These are phyloP conservation scores for Paramecium octaurelia DNA, from an alignment of 73 alveolate species.

Conservation along the genomic window DNA sequence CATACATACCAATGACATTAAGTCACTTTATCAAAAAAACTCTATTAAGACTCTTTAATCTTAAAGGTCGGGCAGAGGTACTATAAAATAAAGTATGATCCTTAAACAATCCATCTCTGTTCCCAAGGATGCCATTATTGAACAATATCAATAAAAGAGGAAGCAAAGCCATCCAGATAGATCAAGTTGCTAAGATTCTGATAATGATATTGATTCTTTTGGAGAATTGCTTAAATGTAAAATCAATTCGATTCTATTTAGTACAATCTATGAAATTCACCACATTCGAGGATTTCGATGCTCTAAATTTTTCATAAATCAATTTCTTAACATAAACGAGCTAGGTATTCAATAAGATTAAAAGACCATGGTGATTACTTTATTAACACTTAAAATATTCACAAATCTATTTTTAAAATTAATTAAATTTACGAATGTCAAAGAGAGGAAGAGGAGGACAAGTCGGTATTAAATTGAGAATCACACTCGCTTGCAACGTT, in stretches of 20 bases:
- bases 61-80: neutral
- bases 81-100: neutral
- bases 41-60: neutral
- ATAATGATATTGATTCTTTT: neutral
- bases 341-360: neutral
- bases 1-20: constrained; percentile 17
- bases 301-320: neutral
- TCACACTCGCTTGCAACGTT: constrained; percentile 76
- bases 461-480: constrained; percentile 58
- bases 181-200: neutral
- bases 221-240: neutral
- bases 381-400: neutral
- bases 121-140: neutral
- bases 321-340: neutral
- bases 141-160: neutral
- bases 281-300: neutral
- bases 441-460: constrained; percentile 68
- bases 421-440: constrained; percentile 29
- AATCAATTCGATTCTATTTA: neutral
- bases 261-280: neutral
- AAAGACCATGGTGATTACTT: constrained; percentile 28
- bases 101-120: neutral
- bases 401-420: neutral
- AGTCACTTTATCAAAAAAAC: constrained; percentile 7
- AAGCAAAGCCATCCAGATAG: neutral